A percentile compares a stretch with the other conserved stretches of the same genome.
phyloP scores from a whole-genome alignment of 1,284 basidiomycete species.

The Apiotrichum akiyoshidainum region DNA sequence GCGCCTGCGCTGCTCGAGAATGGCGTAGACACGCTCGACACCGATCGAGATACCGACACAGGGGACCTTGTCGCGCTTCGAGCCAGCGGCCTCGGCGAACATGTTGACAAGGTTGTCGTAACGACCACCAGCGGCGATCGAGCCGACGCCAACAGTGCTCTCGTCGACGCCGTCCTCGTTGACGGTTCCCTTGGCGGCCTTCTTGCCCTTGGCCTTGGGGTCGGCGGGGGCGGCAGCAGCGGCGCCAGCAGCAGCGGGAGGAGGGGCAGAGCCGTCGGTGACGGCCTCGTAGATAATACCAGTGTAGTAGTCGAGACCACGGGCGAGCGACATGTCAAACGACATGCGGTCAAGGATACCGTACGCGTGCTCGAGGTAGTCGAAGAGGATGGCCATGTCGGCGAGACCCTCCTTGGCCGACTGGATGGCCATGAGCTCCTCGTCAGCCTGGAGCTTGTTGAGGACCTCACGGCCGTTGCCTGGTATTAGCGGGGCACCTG shows the following conservation, averaged over 20 bases:
- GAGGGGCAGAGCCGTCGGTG: conserved; percentile 87
- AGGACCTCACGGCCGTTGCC: conserved; percentile 68
- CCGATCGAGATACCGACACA: conserved; percentile 94
- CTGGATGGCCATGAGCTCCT: conserved; percentile 64
- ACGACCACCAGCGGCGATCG: conserved; percentile 93
- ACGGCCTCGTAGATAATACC: conserved; percentile 98
- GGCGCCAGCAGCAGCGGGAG: conserved; percentile 63
- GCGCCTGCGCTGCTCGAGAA: conserved; percentile 81
- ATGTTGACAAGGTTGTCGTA: conserved; percentile 97
- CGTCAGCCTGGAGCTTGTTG: conserved; percentile 67
- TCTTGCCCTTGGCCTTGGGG: conserved; percentile 52
- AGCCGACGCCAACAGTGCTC: conserved; percentile 88
- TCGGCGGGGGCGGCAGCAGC: conserved; percentile 38
- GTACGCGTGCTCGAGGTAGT: conserved; percentile 71
- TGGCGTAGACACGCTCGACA: conserved; percentile 90
- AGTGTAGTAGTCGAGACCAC: conserved; percentile 97
- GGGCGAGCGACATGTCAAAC: conserved; percentile 93
- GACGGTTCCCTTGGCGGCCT: conserved; percentile 34
- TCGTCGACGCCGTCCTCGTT: conserved; percentile 88
- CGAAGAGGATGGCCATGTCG: conserved; percentile 89
- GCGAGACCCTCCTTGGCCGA: conserved; percentile 77
- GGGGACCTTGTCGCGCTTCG: conserved; percentile 60
- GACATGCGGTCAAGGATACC: conserved; percentile 79
- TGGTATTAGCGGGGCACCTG: conserved; percentile 14
- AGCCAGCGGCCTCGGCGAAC: conserved; percentile 78